phyloP scores from a whole-genome alignment of 2,329 filamentous ascomycete genomes.

The Pochonia chlamydosporia region DNA sequence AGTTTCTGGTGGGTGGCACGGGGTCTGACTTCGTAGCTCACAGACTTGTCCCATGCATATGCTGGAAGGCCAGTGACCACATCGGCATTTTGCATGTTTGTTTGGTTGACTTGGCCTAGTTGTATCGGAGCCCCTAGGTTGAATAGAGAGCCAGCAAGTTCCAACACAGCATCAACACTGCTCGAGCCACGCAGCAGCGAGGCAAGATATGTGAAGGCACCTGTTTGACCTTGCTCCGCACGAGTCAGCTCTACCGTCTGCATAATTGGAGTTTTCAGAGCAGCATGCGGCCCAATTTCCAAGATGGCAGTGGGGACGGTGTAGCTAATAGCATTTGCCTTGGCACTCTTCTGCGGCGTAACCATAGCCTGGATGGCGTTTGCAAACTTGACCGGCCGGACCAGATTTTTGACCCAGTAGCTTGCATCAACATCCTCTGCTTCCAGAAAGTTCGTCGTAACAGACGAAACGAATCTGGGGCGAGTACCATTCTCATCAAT shows the following conservation, averaged over 20 bases:
- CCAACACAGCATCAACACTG: slow-evolving; percentile 1
- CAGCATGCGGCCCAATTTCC: slow-evolving; percentile 39
- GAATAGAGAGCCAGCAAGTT: slow-evolving; percentile 35
- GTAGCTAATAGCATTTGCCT: background rate
- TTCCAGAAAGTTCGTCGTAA: slow-evolving; percentile 1
- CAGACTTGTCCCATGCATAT: slow-evolving; percentile 22
- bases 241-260: slow-evolving; percentile 24
- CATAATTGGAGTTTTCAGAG: slow-evolving; percentile 37
- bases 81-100: background rate
- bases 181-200: slow-evolving; percentile 10
- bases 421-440: background rate
- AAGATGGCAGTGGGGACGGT: slow-evolving; percentile 23
- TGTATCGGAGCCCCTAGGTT: slow-evolving; percentile 32
- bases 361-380: slow-evolving; percentile 8
- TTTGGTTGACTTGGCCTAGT: slow-evolving; percentile 35
- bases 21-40: slow-evolving; percentile 4
- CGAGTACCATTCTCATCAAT: background rate
- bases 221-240: slow-evolving; percentile 18
- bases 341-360: background rate
- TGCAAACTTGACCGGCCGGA: slow-evolving; percentile 20
- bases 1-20: slow-evolving; percentile 15
- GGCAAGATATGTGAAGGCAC: slow-evolving; percentile 11
- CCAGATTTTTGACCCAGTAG: slow-evolving; percentile 19
- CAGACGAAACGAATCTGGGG: slow-evolving; percentile 4
- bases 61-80: slow-evolving; percentile 18